phyloP scores from a whole-genome alignment of 139 green algal species.

The Zygnema circumcarinatum region DNA sequence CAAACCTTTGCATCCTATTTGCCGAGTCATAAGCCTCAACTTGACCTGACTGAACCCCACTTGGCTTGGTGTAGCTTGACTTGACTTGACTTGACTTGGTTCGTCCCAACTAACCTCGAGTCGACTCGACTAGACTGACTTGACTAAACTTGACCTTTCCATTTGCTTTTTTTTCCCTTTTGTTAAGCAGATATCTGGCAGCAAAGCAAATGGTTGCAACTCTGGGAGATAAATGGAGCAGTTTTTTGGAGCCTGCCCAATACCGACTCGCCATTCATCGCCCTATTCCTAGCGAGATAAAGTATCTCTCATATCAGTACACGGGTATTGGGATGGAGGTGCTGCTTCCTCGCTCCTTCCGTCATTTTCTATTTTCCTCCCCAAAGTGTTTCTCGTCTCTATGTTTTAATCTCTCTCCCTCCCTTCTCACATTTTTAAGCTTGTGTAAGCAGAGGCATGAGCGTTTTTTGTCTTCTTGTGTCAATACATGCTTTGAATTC shows the following conservation, averaged over 20 bases:
- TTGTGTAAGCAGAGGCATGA: too few species aligned
- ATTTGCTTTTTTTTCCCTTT: neutral
- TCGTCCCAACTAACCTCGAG: neutral
- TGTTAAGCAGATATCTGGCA: slow-evolving; percentile 18
- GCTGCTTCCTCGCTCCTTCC: neutral
- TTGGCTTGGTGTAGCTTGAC: neutral
- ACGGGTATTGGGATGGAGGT: slow-evolving; percentile 57
- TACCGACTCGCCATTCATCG: slow-evolving; percentile 42
- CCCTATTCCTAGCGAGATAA: slow-evolving; percentile 26
- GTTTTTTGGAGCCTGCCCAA: slow-evolving; percentile 9
- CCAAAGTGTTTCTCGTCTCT: neutral
- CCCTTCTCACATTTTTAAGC: slow-evolving; percentile 5
- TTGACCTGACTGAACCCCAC: slow-evolving; percentile 15
- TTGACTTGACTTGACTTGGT: neutral
- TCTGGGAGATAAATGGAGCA: slow-evolving; percentile 38
- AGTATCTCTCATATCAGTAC: slow-evolving; percentile 53
- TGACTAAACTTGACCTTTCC: neutral
- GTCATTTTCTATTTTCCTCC: neutral
- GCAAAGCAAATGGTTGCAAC: slow-evolving; percentile 47
- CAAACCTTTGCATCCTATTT: too few species aligned
- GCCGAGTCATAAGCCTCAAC: too few species aligned
- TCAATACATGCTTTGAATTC: neutral
- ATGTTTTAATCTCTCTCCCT: neutral
- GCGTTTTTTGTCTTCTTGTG: neutral
- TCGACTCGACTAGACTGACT: neutral